A percentile compares a stretch with the other conserved stretches of the same genome.
phyloP scores from a whole-genome alignment of 164 flowering plant species.

The Chimonanthus praecox region DNA sequence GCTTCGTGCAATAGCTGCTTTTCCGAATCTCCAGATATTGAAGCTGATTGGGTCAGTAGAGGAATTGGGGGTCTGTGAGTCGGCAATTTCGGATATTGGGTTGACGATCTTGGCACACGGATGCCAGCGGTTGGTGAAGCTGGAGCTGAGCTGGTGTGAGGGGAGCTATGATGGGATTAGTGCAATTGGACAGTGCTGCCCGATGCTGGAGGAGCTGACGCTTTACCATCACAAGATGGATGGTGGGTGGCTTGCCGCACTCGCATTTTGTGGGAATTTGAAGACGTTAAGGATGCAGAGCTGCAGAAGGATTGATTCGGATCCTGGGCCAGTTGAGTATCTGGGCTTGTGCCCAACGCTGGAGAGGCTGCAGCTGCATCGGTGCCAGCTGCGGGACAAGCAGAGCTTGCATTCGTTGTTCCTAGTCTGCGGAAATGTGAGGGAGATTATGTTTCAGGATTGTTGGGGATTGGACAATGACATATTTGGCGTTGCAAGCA shows the following conservation, averaged over 20 bases:
- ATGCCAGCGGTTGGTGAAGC: conserved; percentile 76
- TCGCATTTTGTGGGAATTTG: conserved; percentile 73
- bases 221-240: conserved; percentile 72
- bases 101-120: conserved; percentile 87
- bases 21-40: conserved; percentile 70
- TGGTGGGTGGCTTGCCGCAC: conserved; percentile 78
- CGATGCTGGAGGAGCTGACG: conserved; percentile 83
- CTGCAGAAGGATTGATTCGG: conserved; percentile 58
- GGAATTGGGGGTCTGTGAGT: conserved; percentile 52
- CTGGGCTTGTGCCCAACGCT: conserved; percentile 64
- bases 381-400: conserved; percentile 75
- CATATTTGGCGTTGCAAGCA: conserved; percentile 46
- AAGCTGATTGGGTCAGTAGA: conserved; percentile 47
- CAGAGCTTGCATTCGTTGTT: conserved; percentile 52
- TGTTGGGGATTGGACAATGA: conserved; percentile 91
- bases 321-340: conserved; percentile 58
- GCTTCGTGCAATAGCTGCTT: conserved; percentile 59
- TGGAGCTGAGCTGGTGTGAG: conserved; percentile 80
- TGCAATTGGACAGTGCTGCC: conserved; percentile 86
- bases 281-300: conserved; percentile 63
- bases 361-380: conserved; percentile 64
- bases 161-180: conserved; percentile 93
- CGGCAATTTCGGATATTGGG: conserved; percentile 72
- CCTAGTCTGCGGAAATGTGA: conserved; percentile 50
- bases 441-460: conserved; percentile 58